These are phyloP conservation scores for Chaetomium fimeti DNA, from an alignment of 495 filamentous ascomycete genomes.

Conservation along the genomic window DNA sequence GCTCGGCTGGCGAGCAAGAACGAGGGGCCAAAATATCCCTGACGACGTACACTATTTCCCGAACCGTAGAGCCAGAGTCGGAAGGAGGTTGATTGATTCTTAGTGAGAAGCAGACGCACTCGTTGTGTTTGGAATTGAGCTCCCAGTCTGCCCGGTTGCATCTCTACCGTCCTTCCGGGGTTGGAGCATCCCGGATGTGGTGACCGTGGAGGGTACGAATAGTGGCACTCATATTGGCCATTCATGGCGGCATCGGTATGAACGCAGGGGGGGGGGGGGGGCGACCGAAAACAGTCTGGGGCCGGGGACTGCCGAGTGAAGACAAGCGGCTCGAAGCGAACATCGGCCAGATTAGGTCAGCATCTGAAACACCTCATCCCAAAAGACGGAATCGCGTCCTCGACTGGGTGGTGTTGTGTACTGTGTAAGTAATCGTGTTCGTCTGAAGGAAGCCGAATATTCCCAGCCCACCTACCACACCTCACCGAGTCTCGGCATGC, in stretches of 20 bases:
- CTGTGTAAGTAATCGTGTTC: too few relatives aligned
- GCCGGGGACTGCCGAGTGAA: slow-evolving; percentile 1
- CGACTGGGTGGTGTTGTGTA: too few relatives aligned
- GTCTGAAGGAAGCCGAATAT: too few relatives aligned
- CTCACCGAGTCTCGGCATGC: background rate
- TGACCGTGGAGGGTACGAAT: background rate
- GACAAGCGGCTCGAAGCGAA: slow-evolving; percentile 2
- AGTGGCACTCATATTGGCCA: slow-evolving; percentile 4
- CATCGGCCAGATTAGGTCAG: background rate
- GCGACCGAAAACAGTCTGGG: background rate
- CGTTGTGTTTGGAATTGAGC: background rate
- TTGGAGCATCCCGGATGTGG: background rate
- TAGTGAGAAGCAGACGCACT: background rate
- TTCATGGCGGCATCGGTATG: slow-evolving; percentile 4
- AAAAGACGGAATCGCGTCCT: background rate
- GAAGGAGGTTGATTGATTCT: too few relatives aligned
- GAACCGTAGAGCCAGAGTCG: too few relatives aligned
- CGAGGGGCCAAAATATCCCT: too few relatives aligned
- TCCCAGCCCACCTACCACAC: background rate
- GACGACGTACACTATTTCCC: too few relatives aligned
- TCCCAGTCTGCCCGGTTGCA: slow-evolving; percentile 3
- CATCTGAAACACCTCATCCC: slow-evolving; percentile 14
- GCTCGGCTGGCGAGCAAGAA: too few relatives aligned
- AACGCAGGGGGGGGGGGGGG: background rate
- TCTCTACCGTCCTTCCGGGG: background rate